Evolutionary conservation across 441 rosid species (phyloP), one percentile per base, ranked within the genome.

Genomic region (Eutrema salsugineum): DNA sequence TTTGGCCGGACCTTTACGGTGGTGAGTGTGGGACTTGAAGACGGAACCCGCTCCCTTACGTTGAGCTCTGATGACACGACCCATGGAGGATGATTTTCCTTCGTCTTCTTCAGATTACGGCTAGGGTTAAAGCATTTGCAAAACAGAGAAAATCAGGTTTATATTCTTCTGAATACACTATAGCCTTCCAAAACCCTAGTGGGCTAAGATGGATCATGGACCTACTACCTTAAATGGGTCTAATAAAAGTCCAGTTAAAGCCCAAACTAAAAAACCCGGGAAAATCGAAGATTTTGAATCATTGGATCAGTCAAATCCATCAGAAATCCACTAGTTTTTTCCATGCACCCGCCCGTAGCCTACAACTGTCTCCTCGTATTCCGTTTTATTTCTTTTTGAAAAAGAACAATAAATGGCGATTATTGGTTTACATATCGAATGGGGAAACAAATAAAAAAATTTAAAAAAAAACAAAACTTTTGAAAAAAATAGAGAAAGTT

Each of bases 1-100:
- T 8, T 88, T 80, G 30, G 96, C 96, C 0, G 96, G 88, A 1
- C 96, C 96, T 67, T 90, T 90, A 50, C 96, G 93, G 84, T 86
- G 93, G 83, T 88, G 96, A 39, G 96, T 90, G 80, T 90, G 93
- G 69, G 96, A 88, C 76, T 83, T 90, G 89, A 90, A 90, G 67
- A 90, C 91, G 30, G 93, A 88, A 1, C 96, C 96, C 0, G 96
- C 91, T 56, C 96, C 96, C 81, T 90, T 90, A 75, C 96, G 87
- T 60, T 90, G 96, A n/a, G 93, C 93, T 32, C 96, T 83, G 74
- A 88, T 88, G 5, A 90, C 96, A 40, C 96, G 87, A 62, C 96
- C 96, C 96, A 90, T 88, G n/a, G 70, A 4, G 9, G 64, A 36
- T 17, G 68, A 28, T 39, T 4, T 0, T 55, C 7, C 28, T 16